These are phyloP conservation scores for Hippophae gyantsensis DNA, from an alignment of 306 rosid species.

Conservation along the genomic window DNA sequence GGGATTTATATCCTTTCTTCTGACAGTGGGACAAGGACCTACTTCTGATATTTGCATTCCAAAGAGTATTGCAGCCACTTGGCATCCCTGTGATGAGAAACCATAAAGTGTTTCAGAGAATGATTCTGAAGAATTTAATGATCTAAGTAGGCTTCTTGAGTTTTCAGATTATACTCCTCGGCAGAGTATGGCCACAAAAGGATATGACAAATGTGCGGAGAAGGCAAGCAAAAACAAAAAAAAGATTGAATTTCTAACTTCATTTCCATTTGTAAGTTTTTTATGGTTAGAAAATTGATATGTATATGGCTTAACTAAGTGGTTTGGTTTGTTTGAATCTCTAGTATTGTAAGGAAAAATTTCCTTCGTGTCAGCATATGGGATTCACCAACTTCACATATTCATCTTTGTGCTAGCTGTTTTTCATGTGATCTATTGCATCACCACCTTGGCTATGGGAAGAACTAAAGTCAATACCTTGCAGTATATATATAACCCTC, in stretches of 20 bases:
- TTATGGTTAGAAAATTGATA: not conserved
- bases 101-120: not conserved
- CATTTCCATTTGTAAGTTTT: too few relatives aligned
- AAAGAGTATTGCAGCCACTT: slow-evolving; percentile 28
- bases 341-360: slow-evolving; percentile 37
- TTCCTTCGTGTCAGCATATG: slow-evolving; percentile 75
- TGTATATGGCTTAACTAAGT: not conserved
- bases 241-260: not conserved
- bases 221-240: slow-evolving; percentile 15
- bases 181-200: slow-evolving; percentile 28
- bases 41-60: slow-evolving; percentile 41
- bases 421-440: slow-evolving; percentile 58
- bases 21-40: slow-evolving; percentile 26
- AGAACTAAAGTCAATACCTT: too few relatives aligned
- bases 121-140: not conserved
- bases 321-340: slow-evolving; percentile 7
- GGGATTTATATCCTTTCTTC: slow-evolving; percentile 64
- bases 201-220: slow-evolving; percentile 27
- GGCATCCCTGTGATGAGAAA: slow-evolving; percentile 43
- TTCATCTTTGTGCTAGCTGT: slow-evolving; percentile 69
- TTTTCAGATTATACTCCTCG: slow-evolving; percentile 15
- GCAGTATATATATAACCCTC: too few relatives aligned
- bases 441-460: too few relatives aligned
- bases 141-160: slow-evolving; percentile 24
- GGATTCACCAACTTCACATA: slow-evolving; percentile 76